Percentiles rank a stretch among this genome's conserved stretches.
Conservation (phyloP, 2,329 filamentous ascomycete species). For the Aquanectria penicillioides region DNA sequence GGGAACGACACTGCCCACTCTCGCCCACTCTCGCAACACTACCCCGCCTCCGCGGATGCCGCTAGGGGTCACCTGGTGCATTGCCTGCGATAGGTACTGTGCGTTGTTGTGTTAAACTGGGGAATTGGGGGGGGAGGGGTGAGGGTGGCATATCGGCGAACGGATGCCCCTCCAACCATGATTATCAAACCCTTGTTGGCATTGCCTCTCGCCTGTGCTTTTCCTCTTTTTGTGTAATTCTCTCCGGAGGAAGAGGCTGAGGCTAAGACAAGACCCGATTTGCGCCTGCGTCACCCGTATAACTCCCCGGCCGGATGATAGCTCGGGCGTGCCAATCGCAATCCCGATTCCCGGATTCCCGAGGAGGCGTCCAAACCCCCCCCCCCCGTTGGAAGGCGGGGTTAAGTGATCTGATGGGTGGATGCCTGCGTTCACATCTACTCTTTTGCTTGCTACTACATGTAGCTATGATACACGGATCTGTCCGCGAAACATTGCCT, state of each 20-base stretch:
- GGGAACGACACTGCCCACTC: slow-evolving; percentile 5
- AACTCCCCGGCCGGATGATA: slow-evolving; percentile 3
- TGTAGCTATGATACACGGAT: slow-evolving; percentile 15
- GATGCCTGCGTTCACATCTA: neutral
- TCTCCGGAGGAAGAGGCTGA: slow-evolving; percentile 1
- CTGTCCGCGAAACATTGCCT: too few relatives aligned
- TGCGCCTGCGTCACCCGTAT: neutral
- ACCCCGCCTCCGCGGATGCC: slow-evolving; percentile 16
- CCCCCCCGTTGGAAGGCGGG: slow-evolving; percentile 13
- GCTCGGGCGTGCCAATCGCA: neutral
- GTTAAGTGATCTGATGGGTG: neutral
- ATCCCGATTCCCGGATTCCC: slow-evolving; percentile 29
- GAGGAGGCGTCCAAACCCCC: slow-evolving; percentile 1
- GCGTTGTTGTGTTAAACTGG: slow-evolving; percentile 12
- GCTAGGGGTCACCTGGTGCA: slow-evolving; percentile 11
- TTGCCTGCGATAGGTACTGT: slow-evolving; percentile 7
- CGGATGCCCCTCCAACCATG: slow-evolving; percentile 1
- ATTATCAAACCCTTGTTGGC: neutral
- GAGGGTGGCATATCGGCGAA: slow-evolving; percentile 3
- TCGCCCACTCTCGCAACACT: slow-evolving; percentile 18
- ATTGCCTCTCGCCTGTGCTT: neutral
- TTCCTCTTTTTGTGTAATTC: neutral
- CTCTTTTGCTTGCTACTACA: neutral
- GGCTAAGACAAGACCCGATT: slow-evolving; percentile 1
- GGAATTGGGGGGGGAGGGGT: slow-evolving; percentile 12